Conservation (phyloP, 805 yeast species). For the Cyberlindnera euphorbiae region DNA sequence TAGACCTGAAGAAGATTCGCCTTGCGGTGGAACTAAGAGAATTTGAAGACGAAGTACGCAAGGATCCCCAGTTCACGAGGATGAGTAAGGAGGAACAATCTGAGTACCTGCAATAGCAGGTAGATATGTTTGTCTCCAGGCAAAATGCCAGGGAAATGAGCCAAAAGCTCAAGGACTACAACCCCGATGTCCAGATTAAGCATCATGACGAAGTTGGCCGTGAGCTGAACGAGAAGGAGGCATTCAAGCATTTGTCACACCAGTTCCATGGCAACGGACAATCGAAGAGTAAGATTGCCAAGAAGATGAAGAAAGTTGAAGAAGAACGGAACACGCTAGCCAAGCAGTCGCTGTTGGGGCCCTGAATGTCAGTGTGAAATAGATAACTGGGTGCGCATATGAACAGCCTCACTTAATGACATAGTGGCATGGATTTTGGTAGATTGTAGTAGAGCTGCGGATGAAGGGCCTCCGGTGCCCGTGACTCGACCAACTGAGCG, state of each 20-base stretch:
- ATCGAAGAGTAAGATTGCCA: conserved; percentile 20
- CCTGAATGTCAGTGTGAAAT: neutral
- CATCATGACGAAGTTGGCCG: conserved; percentile 52
- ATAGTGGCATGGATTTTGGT: too few relatives aligned
- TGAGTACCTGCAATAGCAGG: conserved; percentile 30
- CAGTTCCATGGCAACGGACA: conserved; percentile 49
- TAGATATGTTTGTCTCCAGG: conserved; percentile 3
- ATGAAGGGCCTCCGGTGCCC: too few relatives aligned
- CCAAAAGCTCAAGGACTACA: conserved; percentile 27
- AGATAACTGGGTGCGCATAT: too few relatives aligned
- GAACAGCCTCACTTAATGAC: too few relatives aligned
- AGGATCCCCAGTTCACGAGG: conserved; percentile 17
- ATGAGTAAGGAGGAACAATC: conserved; percentile 38
- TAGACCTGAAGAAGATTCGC: conserved; percentile 14
- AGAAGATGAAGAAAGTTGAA: conserved; percentile 18
- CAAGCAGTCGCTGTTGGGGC: conserved; percentile 6
- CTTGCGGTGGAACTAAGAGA: conserved; percentile 16
- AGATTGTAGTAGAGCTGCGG: too few relatives aligned
- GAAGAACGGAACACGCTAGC: conserved; percentile 13
- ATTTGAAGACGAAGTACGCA: conserved; percentile 10
- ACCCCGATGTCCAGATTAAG: conserved; percentile 43
- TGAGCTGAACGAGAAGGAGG: conserved; percentile 45
- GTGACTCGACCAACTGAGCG: too few relatives aligned
- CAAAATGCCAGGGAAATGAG: conserved; percentile 10
- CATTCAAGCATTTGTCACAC: conserved; percentile 56